phyloP scores from a whole-genome alignment of 2,329 filamentous ascomycete species.

The Elsinoe necatrix region DNA sequence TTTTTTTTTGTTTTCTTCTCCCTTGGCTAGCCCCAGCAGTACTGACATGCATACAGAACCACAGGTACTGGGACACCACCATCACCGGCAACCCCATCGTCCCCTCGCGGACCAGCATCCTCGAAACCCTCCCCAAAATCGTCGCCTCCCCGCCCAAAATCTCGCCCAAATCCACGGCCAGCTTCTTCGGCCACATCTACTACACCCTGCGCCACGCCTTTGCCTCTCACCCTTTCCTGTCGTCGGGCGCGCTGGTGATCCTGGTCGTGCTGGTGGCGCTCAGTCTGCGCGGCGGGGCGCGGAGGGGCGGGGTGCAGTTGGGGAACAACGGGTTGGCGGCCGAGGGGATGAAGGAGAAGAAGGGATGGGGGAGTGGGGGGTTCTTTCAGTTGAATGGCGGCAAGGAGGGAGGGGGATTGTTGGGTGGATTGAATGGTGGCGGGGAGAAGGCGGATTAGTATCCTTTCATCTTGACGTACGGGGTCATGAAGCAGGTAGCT shows the following conservation, averaged over 20 bases:
- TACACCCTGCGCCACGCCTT: constrained; percentile 35
- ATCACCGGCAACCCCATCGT: constrained; percentile 84
- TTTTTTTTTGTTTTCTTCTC: no score
- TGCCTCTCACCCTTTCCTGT: constrained; percentile 38
- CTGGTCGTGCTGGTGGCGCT: neutral
- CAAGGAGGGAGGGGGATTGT: constrained; percentile 5
- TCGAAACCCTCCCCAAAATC: constrained; percentile 73
- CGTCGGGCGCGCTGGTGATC: constrained; percentile 45
- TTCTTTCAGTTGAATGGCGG: constrained; percentile 13
- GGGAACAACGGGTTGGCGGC: neutral
- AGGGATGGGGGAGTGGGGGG: neutral
- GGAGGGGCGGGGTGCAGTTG: neutral
- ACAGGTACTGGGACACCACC: constrained; percentile 89
- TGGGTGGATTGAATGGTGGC: neutral
- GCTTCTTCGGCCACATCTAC: constrained; percentile 62
- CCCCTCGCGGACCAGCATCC: constrained; percentile 78
- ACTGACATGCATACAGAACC: constrained; percentile 51
- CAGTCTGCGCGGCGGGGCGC: neutral
- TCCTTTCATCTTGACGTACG: neutral
- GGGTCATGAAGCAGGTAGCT: neutral
- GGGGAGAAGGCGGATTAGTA: constrained; percentile 15
- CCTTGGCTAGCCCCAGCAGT: no score
- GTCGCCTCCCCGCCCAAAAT: constrained; percentile 62
- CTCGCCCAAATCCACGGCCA: constrained; percentile 68
- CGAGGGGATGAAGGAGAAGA: neutral